Conservation (phyloP, 1,284 basidiomycete genomes). For the Hymenochaete sp. region DNA sequence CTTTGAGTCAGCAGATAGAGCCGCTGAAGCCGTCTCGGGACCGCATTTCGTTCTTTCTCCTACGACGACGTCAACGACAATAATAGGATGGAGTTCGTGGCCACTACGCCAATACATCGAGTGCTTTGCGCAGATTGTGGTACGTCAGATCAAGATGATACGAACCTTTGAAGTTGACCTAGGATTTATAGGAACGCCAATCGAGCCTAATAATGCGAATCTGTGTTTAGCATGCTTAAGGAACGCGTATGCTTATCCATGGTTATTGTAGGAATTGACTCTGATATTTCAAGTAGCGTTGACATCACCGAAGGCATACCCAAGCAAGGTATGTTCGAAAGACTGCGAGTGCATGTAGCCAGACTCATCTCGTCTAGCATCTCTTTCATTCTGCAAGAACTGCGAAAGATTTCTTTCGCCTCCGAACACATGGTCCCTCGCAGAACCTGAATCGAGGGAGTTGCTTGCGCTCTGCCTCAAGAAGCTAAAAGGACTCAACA, state of each 20-base stretch:
- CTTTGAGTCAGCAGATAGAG: too few relatives aligned
- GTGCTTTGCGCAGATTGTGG: slow-evolving; percentile 81
- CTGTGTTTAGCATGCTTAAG: slow-evolving; percentile 87
- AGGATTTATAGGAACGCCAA: slow-evolving; percentile 67
- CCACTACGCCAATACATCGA: slow-evolving; percentile 61
- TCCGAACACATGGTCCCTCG: slow-evolving; percentile 80
- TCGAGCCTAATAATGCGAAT: slow-evolving; percentile 93
- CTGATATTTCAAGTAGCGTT: slow-evolving; percentile 41
- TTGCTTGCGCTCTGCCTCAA: slow-evolving; percentile 86
- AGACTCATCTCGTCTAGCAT: slow-evolving; percentile 40
- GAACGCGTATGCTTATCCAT: slow-evolving; percentile 58
- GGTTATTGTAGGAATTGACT: not conserved
- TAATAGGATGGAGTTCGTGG: slow-evolving; percentile 60
- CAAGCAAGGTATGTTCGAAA: slow-evolving; percentile 69
- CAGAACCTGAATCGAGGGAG: slow-evolving; percentile 87
- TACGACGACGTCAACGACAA: slow-evolving; percentile 1
- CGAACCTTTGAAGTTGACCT: not conserved
- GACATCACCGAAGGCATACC: slow-evolving; percentile 99
- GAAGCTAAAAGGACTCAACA: slow-evolving; percentile 89
- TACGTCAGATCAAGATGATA: slow-evolving; percentile 25
- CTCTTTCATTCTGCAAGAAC: slow-evolving; percentile 90
- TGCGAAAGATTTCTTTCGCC: slow-evolving; percentile 96
- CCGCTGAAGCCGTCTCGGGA: too few relatives aligned
- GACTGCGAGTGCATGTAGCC: slow-evolving; percentile 9
- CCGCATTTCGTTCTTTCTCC: not conserved